Evolutionary conservation across 73 alveolate genomes (phyloP), one percentile per base, ranked within the genome.

Genomic region (Breviolum minutum): DNA sequence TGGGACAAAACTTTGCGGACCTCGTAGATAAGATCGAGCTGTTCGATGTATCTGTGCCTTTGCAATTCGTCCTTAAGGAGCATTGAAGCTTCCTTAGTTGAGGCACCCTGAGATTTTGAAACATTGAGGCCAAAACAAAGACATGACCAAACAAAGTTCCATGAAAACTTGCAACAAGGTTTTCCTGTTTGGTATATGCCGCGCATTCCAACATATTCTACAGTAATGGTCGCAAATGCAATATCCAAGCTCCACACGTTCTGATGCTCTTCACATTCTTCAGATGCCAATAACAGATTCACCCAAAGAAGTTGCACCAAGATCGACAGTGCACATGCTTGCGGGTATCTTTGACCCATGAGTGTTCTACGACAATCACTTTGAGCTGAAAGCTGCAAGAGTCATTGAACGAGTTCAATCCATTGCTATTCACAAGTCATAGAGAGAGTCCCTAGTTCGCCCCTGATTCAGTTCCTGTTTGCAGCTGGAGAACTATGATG

Each of bases 321-420:
- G 82, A 40, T 40, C 54, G 54, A 40, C 82, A 8, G 27, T 12
- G 27, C 24, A 73, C 82, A 73, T 17, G 54, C 24, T 73, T 71
- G 29, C 82, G 54, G 82, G 17, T 7, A 73, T 73, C 82, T 73
- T 73, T 73, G 82, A 16, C 48, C 82, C 82, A 73, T 73, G 40
- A 73, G 54, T 73, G 54, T 40, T 40, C 24, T 26, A 73, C 54
- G 54, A 19, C 82, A 73, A 19, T 40, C 40, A 19, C 40, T 19
- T 73, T 73, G 82, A 73, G 82, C 82, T 73, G 82, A 73, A 73
- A 73, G 26, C 82, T 73, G 82, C 82, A 24, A 24, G 54, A 40
- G 40, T 22, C 48, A 24, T 9, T 73, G 82, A 40, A 40, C 0
- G 54, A 40, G 54, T 40, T 40, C 54, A 40, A 40, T 40, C 54